Base-by-base conservation (phyloP, 768 basidiomycete genomes). In the Cystofilobasidium ferigula region DNA sequence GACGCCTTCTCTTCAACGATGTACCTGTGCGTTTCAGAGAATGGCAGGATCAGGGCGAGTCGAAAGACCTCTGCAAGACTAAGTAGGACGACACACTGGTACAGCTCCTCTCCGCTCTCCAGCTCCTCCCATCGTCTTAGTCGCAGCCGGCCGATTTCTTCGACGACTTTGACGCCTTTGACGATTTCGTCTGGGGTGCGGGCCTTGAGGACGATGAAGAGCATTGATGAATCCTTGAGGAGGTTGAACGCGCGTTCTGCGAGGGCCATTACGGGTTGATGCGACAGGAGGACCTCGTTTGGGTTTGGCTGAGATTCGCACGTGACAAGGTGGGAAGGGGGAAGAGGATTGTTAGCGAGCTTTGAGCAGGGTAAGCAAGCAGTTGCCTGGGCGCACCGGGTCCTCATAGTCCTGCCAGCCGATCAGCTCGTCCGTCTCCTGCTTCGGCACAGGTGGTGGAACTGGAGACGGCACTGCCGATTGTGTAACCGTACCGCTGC, bases 381-480 rank as follows among this genome's bases (percentile, higher is more conserved):
- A 24, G 40, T 42, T 42, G 10, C 10, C 20, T 42, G 40, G 40
- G 40, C 40, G 16, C 36, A 64, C 63, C 10, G 65, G 65, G 0
- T 67, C 65, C n/a, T 61, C 65, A 26, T 32, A 67, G 24, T 67
- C 65, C 6, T 47, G 45, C 36, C 40, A 67, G 2, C 57, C 65
- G 3, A 13, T 20, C 9, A 61, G n/a, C 51, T 54, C 58, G 42
- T 61, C 65, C 2, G 32, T 14, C 7, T 30, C 18, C 20, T 38
- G 14, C 40, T 67, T 43, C 6, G 65, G 51, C 48, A 54, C 54
- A 35, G 59, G 65, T 12, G 65, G 65, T 38, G 61, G 30, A 1
- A 59, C 40, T 28, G 64, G 57, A 14, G 57, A 18, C 38, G 38
- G 38, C 38, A n/a, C n/a, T 8, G 38, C 38, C 9, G 38, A 8